Base-by-base conservation (phyloP, 2,329 filamentous ascomycete genomes). In the Botrytis cinerea region DNA sequence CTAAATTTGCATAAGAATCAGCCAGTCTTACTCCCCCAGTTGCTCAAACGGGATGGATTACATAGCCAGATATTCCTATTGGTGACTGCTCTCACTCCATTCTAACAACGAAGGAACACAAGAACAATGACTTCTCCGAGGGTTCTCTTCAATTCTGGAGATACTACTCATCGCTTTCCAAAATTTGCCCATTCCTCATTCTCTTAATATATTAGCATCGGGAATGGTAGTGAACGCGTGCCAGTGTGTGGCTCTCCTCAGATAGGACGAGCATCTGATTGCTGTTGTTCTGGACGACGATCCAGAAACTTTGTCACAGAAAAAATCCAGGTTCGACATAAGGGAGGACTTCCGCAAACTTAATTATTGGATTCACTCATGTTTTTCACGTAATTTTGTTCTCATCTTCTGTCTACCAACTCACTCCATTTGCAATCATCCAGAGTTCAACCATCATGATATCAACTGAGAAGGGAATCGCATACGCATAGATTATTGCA, bases 401-500 rank as follows among this genome's bases (percentile, higher is more conserved):
- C 10, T 18, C 32, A 32, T 45, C 40, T 18, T 45, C n/a, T 61
- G 14, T 25, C 2, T 25, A 35, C 32, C 12, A 25, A 14, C 22
- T 38, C 20, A 20, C 8, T 32, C 22, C 28, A 8, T 46, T 32
- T 7, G 9, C 8, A 32, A 25, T 25, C 5, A 20, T 22, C 16
- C 43, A 46, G 46, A 32, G 4, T 46, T 32, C n/a, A 64, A n/a
- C 22, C 40, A 76, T 14, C 25, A 78, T 78, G 75, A 71, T 73
- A 25, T 71, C 73, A 43, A 77, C 73, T 8, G 46, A 70, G 72
- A 73, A 79, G 75, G 76, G 74, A 32, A 78, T 77, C 38, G 78
- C 79, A 40, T 75, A 78, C 48, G 76, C 77, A 8, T 76, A 79
- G 57, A 72, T 81, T 35, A 74, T 75, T 32, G 75, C 80, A 70